Evolutionary conservation across 2,329 filamentous ascomycete species (phyloP).

Genomic region (Pyrenophora tritici-repentis): DNA sequence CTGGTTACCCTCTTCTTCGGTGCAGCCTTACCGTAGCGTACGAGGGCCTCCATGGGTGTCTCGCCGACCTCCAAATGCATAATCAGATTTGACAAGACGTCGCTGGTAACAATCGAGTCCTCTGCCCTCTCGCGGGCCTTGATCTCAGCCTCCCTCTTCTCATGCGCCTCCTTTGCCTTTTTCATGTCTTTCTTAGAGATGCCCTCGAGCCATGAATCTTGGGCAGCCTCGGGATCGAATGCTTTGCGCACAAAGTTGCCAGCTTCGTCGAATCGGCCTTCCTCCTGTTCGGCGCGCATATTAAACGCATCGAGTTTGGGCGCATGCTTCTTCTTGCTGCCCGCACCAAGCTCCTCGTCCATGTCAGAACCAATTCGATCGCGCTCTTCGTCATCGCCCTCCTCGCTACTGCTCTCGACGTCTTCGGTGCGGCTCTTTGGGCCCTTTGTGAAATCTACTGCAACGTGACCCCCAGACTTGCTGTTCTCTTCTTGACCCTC

Average conservation of each 20-base stretch:
- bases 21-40: constrained; percentile 71
- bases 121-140: constrained; percentile 73
- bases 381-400: constrained; percentile 65
- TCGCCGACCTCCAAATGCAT: constrained; percentile 76
- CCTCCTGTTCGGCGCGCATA: constrained; percentile 85
- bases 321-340: constrained; percentile 88
- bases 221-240: constrained; percentile 82
- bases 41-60: constrained; percentile 85
- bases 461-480: constrained; percentile 72
- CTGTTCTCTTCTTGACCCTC: constrained; percentile 77
- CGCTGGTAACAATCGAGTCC: constrained; percentile 73
- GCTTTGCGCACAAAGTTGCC: constrained; percentile 94
- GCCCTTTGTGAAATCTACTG: constrained; percentile 59
- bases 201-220: constrained; percentile 92
- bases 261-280: constrained; percentile 86
- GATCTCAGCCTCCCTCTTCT: constrained; percentile 79
- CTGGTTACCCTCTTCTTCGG: constrained; percentile 56
- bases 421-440: constrained; percentile 58
- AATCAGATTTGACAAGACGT: constrained; percentile 76
- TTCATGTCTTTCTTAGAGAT: constrained; percentile 93
- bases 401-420: constrained; percentile 63
- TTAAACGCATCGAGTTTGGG: constrained; percentile 97
- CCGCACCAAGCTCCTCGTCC: constrained; percentile 88
- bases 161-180: constrained; percentile 82
- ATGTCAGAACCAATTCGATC: constrained; percentile 71